Evolutionary conservation across 352 stramenopile species (phyloP).

Genomic region (Phytophthora capsici): DNA sequence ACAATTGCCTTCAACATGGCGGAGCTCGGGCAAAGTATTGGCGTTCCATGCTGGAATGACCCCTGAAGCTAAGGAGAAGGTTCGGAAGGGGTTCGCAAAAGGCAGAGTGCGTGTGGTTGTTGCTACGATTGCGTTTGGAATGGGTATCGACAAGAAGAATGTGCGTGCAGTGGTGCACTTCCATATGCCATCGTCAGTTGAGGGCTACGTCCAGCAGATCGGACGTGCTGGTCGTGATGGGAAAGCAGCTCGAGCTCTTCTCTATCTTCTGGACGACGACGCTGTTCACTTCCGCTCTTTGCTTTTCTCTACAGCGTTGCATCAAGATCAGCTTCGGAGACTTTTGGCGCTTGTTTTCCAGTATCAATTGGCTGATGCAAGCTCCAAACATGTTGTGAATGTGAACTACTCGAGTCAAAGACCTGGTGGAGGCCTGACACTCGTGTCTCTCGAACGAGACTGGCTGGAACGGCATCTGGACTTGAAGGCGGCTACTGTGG

Average conservation of each 20-base stretch:
- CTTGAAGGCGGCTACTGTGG: constrained; percentile 74
- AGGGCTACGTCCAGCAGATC: constrained; percentile 98
- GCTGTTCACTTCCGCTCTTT: constrained; percentile 75
- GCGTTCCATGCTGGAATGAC: constrained; percentile 96
- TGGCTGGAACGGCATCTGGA: constrained; percentile 72
- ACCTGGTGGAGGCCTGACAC: constrained; percentile 19
- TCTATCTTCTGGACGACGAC: constrained; percentile 76
- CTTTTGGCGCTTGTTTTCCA: constrained; percentile 56
- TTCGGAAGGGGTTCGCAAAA: constrained; percentile 86
- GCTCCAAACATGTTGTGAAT: constrained; percentile 31
- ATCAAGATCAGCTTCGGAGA: constrained; percentile 53
- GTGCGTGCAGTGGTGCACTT: constrained; percentile 98
- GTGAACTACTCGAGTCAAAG: constrained; percentile 27
- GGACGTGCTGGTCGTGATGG: constrained; percentile 96
- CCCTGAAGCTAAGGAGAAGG: constrained; percentile 75
- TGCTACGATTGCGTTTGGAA: constrained; percentile 98
- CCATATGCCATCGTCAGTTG: constrained; percentile 96
- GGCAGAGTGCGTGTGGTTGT: constrained; percentile 92
- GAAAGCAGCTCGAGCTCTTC: constrained; percentile 65
- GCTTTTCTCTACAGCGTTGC: constrained; percentile 72
- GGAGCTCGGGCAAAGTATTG: constrained; percentile 51
- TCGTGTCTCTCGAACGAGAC: constrained; percentile 59
- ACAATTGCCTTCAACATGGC: constrained; percentile 47
- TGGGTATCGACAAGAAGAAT: constrained; percentile 99
- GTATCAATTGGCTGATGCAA: constrained; percentile 8